Evolutionary conservation across 352 stramenopile genomes (phyloP), one percentile per base, ranked within the genome.

Genomic region (Pythium scleroteichum): DNA sequence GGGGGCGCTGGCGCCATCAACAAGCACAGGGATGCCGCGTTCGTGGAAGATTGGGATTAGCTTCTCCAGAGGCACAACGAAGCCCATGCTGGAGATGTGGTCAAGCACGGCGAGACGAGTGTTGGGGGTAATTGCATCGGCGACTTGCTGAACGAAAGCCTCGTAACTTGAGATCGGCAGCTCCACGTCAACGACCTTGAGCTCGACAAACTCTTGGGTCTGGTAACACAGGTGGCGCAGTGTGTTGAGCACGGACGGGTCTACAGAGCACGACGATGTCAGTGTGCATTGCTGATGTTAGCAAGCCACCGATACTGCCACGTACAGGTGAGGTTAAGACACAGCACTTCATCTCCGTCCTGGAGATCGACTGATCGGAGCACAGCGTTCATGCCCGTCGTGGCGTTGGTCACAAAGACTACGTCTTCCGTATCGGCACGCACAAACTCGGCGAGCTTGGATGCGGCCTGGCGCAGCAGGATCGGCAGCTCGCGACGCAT

Each of bases 341-440:
- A 95, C 49, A 95, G 65, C 54, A 95, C 84, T 86, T 95, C 84
- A 55, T 95, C 85, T 55, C 86, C 84, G 39, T 93, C 86, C 68
- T 95, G 83, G 45, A 95, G 74, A 68, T 95, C 84, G 19, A 95
- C 73, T 22, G 83, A 93, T 58, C 87, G 82, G 19, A 95, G 70
- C 59, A 95, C 83, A 13, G 83, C 82, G 55, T 95, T 95, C 69
- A 89, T 92, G 55, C 85, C 85, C 2, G 83, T 91, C 3, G 85
- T 92, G 24, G 84, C 84, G 53, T 95, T 95, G 13, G 83, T 91
- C 40, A 95, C 85, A 65, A 95, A 95, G 38, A 95, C 85, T 4
- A 95, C 53, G 45, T 95, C 83, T 17, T 95, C 83, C 1, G 81
- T 61, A 44, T 93, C 82, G 7, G 85, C 79, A 32, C 83, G 74